These are phyloP conservation scores for Fraxinus angustifolia DNA, from an alignment of 305 asterid genomes.

Conservation along the genomic window DNA sequence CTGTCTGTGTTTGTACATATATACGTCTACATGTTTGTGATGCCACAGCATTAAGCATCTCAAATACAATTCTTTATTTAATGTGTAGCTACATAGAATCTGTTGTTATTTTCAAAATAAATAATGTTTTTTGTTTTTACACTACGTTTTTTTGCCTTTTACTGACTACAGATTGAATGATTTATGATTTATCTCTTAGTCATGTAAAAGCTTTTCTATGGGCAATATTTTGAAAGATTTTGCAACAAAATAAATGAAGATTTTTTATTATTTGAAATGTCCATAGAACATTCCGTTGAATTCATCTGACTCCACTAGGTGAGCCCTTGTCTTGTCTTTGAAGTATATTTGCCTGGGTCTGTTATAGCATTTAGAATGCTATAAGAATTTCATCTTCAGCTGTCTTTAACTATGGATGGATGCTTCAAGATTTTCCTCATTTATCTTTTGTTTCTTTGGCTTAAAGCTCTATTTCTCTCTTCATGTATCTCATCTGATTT, in stretches of 20 bases:
- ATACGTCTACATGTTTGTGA: not conserved
- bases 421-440: conserved; percentile 1
- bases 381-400: conserved; percentile 8
- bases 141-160: not conserved
- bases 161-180: not conserved
- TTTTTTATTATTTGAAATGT: not conserved
- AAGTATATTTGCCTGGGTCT: not conserved
- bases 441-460: conserved; percentile 3
- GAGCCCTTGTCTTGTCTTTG: not conserved
- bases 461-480: conserved; percentile 13
- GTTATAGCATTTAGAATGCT: not conserved
- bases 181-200: not conserved
- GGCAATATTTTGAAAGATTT: not conserved
- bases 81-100: not conserved
- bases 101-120: not conserved
- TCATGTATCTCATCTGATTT: conserved; percentile 18
- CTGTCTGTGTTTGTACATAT: not conserved
- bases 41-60: conserved; percentile 2
- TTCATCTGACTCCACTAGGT: not conserved
- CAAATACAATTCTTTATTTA: not conserved
- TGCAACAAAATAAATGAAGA: not conserved
- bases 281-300: not conserved
- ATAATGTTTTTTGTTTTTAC: not conserved
- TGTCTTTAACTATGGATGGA: not conserved
- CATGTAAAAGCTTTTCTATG: not conserved